A percentile compares a stretch with the other conserved stretches of the same genome.
These are phyloP conservation scores for Exsudoporus floridanus DNA, from an alignment of 1,284 basidiomycete genomes.

Conservation along the genomic window DNA sequence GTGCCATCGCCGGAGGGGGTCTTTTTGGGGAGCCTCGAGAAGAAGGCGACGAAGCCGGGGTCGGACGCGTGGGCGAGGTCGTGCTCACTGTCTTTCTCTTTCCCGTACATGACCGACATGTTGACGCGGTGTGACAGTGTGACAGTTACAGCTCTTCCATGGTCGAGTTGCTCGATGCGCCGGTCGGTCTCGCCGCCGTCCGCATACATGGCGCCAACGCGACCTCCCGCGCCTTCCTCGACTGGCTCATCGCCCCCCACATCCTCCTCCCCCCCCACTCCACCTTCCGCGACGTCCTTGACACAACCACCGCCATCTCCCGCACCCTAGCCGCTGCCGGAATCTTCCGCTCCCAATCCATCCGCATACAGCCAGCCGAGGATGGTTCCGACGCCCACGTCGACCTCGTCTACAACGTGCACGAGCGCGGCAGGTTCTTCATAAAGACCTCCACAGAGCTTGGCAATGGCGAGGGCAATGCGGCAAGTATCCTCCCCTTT, in stretches of 20 bases:
- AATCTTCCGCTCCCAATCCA: slow-evolving; percentile 72
- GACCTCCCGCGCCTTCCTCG: slow-evolving; percentile 81
- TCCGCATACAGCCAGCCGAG: slow-evolving; percentile 68
- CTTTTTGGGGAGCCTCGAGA: slow-evolving; percentile 62
- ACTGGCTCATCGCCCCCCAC: slow-evolving; percentile 69
- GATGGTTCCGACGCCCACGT: slow-evolving; percentile 57
- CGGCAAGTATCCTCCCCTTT: slow-evolving; percentile 54
- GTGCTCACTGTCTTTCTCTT: slow-evolving; percentile 57
- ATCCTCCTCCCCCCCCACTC: slow-evolving; percentile 17
- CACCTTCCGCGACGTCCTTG: slow-evolving; percentile 66
- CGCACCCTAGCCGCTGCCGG: slow-evolving; percentile 68
- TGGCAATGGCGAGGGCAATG: slow-evolving; percentile 91
- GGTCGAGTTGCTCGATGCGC: slow-evolving; percentile 31
- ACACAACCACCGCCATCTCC: slow-evolving; percentile 66
- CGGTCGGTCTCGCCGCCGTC: slow-evolving; percentile 43
- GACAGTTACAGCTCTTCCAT: slow-evolving; percentile 16
- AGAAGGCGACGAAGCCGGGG: slow-evolving; percentile 77
- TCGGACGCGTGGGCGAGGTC: slow-evolving; percentile 58
- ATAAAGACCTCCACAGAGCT: slow-evolving; percentile 89
- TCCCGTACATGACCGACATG: slow-evolving; percentile 60
- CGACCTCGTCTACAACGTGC: slow-evolving; percentile 80
- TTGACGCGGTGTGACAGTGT: slow-evolving; percentile 23
- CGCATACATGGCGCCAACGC: slow-evolving; percentile 75
- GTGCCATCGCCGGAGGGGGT: slow-evolving; percentile 65
- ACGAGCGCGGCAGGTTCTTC: slow-evolving; percentile 78